Evolutionary conservation across 108 stramenopile species (phyloP), one percentile per base, ranked within the genome.

Genomic region (Skeletonema tropicum): DNA sequence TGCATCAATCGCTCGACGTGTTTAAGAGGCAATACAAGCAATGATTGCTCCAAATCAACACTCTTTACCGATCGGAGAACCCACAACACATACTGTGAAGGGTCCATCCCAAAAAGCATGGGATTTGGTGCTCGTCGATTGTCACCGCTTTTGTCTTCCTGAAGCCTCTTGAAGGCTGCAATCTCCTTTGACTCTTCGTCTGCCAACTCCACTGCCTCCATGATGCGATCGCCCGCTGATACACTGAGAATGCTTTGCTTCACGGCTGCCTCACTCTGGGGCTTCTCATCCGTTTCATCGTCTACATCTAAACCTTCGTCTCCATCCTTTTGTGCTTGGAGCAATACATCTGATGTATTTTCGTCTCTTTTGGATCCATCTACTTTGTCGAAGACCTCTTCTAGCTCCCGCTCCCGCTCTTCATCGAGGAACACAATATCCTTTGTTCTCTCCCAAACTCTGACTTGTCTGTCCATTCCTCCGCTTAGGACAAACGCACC

Each of bases 381-480:
- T 0, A 92, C 85, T 45, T 89, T 83, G 70, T 98, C 97, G 75
- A 97, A 97, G 64, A 88, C 86, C 14, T 85, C 83, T 76, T 99
- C 97, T 8, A 98, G 70, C 76, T 92, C 96, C 60, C 91, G 83
- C 73, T 97, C 97, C 35, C 92, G 80, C 79, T 99, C 99, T 73
- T 99, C 98, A 26, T 98, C 98, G 7, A 98, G 71, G 75, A 98
- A 99, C 17, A 98, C 97, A 57, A 95, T 94, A 70, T 98, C 98
- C 42, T 97, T 91, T 15, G 96, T 96, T 14, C 99, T 85, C 71
- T 96, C 93, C 99, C 99, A 99, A 13, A 98, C 93, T 17, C 99
- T 92, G 4, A 99, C 80, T 68, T 96, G 88, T 17, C 97, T 85
- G 87, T 99, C 99, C 86, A 96, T 93, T 33, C 97, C 94, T 21